Base-by-base conservation (phyloP, 139 green algal species). In the Chlamydomonas schloesseri region DNA sequence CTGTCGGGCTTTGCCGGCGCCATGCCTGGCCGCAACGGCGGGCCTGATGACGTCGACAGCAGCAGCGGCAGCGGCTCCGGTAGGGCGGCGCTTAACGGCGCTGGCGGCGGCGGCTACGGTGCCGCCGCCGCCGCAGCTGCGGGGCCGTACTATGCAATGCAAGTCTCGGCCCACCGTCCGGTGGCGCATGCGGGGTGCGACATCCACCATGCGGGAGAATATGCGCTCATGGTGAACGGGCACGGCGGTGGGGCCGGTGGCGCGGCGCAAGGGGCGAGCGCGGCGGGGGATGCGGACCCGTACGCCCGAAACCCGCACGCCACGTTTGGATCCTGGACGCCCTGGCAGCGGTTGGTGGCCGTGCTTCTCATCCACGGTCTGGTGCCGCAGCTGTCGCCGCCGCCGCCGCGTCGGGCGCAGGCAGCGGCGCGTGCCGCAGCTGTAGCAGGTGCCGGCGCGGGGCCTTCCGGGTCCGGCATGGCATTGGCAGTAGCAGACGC, bases 351-450 rank as follows among this genome's bases (percentile, higher is more conserved):
- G 71, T 33, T 90, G 26, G 37, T 82, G 71, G 87, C 80, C 37
- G 87, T 80, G 23, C 57, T 85, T 73, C 83, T 93, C 42, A 73
- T 93, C 14, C 37, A 81, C 0, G 83, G 55, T 28, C 20, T 89
- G 18, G 89, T 69, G 33, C 46, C 65, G 81, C 62, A 23, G 0
- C n/a, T 69, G 20, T 71, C 82, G 24, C 50, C 73, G 50, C 62
- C 21, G n/a, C 15, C 18, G 15, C 36, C 65, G 17, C 69, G 11
- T 1, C 34, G 69, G 24, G 58, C 70, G 42, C 53, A 71, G 73
- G 42, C 8, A n/a, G n/a, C n/a, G n/a, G n/a, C n/a, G n/a, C n/a
- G n/a, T n/a, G n/a, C n/a, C n/a, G n/a, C n/a, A n/a, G n/a, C n/a
- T 5, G 42, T 50, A 50, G 42, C 42, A 50, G 42, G 42, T 8